Percentiles rank a stretch among this genome's conserved stretches.
These are phyloP conservation scores for Buxus sempervirens DNA, from an alignment of 164 flowering plant species.

Conservation along the genomic window DNA sequence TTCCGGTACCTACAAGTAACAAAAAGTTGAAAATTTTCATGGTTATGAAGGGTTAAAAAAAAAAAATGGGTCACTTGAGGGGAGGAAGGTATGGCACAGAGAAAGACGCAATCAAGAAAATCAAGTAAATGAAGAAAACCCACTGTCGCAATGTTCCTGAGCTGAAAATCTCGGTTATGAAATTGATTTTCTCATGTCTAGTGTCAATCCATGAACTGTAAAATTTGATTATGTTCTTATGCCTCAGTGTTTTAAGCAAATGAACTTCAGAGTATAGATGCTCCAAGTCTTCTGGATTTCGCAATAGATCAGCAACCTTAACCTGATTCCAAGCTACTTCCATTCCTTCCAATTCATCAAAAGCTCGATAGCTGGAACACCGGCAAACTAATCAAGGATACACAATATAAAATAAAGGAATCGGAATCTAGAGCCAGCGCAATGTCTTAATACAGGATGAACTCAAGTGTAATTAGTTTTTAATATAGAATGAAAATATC, in stretches of 20 bases:
- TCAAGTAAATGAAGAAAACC: slow-evolving; percentile 22
- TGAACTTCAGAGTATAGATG: slow-evolving; percentile 91
- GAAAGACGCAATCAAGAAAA: neutral
- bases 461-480: neutral
- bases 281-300: slow-evolving; percentile 71
- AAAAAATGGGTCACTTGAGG: too few relatives aligned
- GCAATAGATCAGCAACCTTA: slow-evolving; percentile 70
- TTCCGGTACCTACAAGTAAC: slow-evolving; percentile 61
- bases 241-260: slow-evolving; percentile 92
- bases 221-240: slow-evolving; percentile 93
- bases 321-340: slow-evolving; percentile 99
- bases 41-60: too few relatives aligned
- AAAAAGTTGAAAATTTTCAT: neutral
- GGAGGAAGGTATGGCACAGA: neutral
- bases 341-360: slow-evolving; percentile 94
- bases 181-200: slow-evolving; percentile 58
- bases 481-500: neutral
- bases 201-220: slow-evolving; percentile 88
- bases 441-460: neutral
- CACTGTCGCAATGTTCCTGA: slow-evolving; percentile 94
- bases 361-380: slow-evolving; percentile 70
- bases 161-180: slow-evolving; percentile 96
- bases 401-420: neutral
- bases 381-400: slow-evolving; percentile 33
- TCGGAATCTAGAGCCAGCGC: too few relatives aligned